Evolutionary conservation across 2,329 filamentous ascomycete species (phyloP), one percentile per base, ranked within the genome.

Genomic region (Drechslerella coelobrocha): DNA sequence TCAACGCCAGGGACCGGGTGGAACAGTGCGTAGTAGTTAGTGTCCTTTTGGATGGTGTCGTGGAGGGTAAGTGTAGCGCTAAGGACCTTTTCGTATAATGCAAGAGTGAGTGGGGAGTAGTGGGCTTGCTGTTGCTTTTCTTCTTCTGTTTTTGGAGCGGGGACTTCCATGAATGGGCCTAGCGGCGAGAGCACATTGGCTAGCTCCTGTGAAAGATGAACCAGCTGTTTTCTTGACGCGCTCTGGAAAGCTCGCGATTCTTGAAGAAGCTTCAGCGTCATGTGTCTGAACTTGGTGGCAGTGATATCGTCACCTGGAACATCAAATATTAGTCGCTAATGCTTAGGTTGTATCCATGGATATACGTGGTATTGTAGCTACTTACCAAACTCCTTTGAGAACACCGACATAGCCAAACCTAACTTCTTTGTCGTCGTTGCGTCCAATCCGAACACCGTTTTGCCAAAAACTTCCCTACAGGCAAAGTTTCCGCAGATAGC

Each of bases 1-100:
- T 62, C 57, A n/a, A 62, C 65, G 4, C 65, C 65, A 24, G 65
- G 65, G 21, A 69, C 65, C 4, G 65, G 65, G 29, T 69, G 65
- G 57, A 62, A 69, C 1, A 69, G 48, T 2, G 65, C 43, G 47
- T 39, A 69, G 29, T 69, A 69, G 39, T 69, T 69, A 39, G 57
- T 34, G 17, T 69, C 65, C 27, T 69, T 69, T 21, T 69, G 65
- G 10, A 69, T 48, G 1, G 65, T 62, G 24, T 69, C 57, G 34
- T 69, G 65, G 0, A 69, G 47, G 5, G 53, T 62, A 9, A 56
- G 52, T 9, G 65, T 62, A 4, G 65, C 57, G 23, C 52, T 27
- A 3, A 69, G 57, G 10, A 69, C 65, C 43, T 69, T 69, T 57
- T 69, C 65, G 37, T 69, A 69, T 23, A 69, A 52, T 5, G 57